Conservation (phyloP, 768 basidiomycete genomes). For the Hericium rajendrae region DNA sequence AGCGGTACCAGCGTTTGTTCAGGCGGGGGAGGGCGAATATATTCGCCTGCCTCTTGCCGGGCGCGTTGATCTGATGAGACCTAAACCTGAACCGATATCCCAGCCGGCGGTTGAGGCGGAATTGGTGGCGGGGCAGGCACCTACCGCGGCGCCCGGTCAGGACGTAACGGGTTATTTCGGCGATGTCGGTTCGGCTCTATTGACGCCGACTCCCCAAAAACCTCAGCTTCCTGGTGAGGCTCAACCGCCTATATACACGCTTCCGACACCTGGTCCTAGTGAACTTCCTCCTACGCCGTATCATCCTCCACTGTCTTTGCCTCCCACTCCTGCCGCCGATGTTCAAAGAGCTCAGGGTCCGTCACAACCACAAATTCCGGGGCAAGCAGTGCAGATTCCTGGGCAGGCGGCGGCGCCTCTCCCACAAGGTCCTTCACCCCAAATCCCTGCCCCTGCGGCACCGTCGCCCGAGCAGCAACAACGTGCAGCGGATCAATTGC, state of each 20-base stretch:
- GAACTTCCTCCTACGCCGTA: slow-evolving; percentile 59
- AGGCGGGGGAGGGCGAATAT: slow-evolving; percentile 59
- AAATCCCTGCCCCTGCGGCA: not conserved
- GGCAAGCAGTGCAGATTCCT: not conserved
- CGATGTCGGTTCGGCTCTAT: not conserved
- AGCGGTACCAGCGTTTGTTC: slow-evolving; percentile 12
- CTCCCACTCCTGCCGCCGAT: slow-evolving; percentile 16
- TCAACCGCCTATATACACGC: slow-evolving; percentile 35
- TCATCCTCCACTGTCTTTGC: slow-evolving; percentile 23
- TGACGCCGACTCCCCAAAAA: not conserved
- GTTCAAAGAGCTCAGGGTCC: too few relatives aligned
- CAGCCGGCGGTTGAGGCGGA: slow-evolving; percentile 4
- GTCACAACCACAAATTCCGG: not conserved
- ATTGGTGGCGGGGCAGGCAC: not conserved
- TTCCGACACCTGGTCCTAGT: slow-evolving; percentile 51
- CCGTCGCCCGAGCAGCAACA: slow-evolving; percentile 13
- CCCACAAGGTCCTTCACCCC: not conserved
- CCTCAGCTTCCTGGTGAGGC: not conserved
- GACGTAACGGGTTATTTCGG: not conserved
- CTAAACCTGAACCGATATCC: slow-evolving; percentile 18
- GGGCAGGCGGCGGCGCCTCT: not conserved
- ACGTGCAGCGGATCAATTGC: not conserved
- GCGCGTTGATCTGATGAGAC: slow-evolving; percentile 80
- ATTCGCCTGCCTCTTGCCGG: slow-evolving; percentile 78
- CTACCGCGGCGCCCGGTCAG: not conserved